A percentile compares a stretch with the other conserved stretches of the same genome.
Conservation (phyloP, 163 green algal species). For the Coccomyxa subellipsoidea region DNA sequence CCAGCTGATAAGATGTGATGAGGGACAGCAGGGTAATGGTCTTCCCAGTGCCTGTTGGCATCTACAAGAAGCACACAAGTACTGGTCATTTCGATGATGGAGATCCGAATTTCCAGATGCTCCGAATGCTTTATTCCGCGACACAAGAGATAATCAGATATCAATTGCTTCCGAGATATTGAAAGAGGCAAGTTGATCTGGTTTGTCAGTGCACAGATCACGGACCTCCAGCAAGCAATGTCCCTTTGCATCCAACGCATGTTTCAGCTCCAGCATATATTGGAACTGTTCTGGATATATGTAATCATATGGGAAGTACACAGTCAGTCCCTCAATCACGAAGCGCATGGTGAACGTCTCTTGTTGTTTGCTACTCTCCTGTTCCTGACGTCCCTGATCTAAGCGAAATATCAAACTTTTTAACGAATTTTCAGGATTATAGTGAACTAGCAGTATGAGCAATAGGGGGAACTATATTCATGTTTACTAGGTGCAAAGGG, state of each 20-base stretch:
- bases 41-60: slow-evolving; percentile 99
- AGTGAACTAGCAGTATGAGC: neutral
- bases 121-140: no score
- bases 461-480: no score
- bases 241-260: slow-evolving; percentile 90
- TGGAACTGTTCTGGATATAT: slow-evolving; percentile 99
- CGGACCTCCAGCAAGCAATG: slow-evolving; percentile 90
- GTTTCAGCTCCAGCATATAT: slow-evolving; percentile 99
- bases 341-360: slow-evolving; percentile 69
- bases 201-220: neutral
- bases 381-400: no score
- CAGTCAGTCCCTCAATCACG: slow-evolving; percentile 76
- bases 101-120: no score
- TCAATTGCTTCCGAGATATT: no score
- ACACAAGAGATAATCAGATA: no score
- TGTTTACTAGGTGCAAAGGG: neutral
- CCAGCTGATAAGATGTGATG: slow-evolving; percentile 97
- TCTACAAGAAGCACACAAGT: slow-evolving; percentile 58
- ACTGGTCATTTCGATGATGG: no score
- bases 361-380: neutral
- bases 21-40: slow-evolving; percentile 98
- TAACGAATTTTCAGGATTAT: neutral
- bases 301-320: slow-evolving; percentile 98
- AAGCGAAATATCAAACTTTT: no score
- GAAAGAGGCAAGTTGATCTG: neutral